phyloP scores from a whole-genome alignment of 805 yeast genomes.

The Zygoascus tannicola region DNA sequence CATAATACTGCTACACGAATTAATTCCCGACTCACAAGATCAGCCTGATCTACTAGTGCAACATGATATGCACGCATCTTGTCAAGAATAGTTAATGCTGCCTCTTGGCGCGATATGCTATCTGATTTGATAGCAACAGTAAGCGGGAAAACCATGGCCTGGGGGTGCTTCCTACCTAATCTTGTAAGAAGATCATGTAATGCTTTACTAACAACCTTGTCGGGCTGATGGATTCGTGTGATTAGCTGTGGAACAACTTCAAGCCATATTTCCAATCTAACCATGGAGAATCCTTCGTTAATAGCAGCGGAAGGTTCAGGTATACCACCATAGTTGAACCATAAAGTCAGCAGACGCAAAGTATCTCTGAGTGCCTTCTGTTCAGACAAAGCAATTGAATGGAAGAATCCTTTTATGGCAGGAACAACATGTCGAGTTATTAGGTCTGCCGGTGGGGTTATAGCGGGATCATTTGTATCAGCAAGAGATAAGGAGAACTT shows the following conservation, averaged over 20 bases:
- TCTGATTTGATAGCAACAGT: constrained; percentile 95
- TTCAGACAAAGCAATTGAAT: constrained; percentile 79
- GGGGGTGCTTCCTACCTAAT: constrained; percentile 92
- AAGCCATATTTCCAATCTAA: constrained; percentile 86
- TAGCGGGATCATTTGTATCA: neutral
- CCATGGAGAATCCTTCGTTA: constrained; percentile 82
- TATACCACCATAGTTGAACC: constrained; percentile 95
- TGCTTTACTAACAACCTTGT: constrained; percentile 71
- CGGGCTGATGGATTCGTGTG: constrained; percentile 93
- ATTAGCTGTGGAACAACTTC: constrained; percentile 93
- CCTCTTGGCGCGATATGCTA: constrained; percentile 77
- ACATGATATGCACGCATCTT: constrained; percentile 88
- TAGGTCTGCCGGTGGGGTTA: constrained; percentile 27
- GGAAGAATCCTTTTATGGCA: constrained; percentile 92
- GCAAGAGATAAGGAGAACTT: neutral
- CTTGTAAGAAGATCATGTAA: constrained; percentile 74
- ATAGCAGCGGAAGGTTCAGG: constrained; percentile 86
- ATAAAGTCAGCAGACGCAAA: constrained; percentile 74
- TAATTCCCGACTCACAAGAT: constrained; percentile 84
- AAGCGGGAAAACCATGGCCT: constrained; percentile 88
- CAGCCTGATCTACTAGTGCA: constrained; percentile 80
- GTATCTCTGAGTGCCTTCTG: constrained; percentile 90
- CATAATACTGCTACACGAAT: constrained; percentile 92
- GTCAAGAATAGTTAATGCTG: constrained; percentile 85
- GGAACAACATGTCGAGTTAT: constrained; percentile 88